Evolutionary conservation across 176 grass and related monocot species (phyloP), one percentile per base, ranked within the genome.

Genomic region (Bonia amplexicaulis): DNA sequence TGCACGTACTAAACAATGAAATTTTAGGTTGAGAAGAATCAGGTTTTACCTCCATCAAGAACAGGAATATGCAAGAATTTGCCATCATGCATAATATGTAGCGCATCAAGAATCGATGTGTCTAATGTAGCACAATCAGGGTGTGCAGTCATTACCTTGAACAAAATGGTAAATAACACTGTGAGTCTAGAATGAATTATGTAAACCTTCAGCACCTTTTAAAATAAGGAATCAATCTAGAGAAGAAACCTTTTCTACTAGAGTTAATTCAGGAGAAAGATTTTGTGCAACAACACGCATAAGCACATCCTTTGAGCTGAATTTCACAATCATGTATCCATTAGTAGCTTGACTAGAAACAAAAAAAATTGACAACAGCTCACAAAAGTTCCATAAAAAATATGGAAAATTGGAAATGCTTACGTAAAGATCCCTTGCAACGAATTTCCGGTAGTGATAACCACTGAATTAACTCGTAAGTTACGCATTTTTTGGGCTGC

Each of bases 51-150:
- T 96, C 89, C 89, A 91, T 92, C 93, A 67, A 90, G 39, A 71
- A 98, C 96, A 81, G 96, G 96, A 92, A 99, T 82, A 89, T 99
- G 93, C 80, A 95, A 94, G 82, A 96, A 99, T 80, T 96, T 99
- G 27, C 93, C 91, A 79, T 99, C 93, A 49, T 92, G 96, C 93
- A 99, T 89, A 68, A 90, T 94, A 71, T 99, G 96, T 29, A 99
- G 88, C 2, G 91, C 96, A 78, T 99, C 96, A 84, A 99, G 93
- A 92, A 99, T 96, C 76, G 96, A 82, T 5, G 88, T 96, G 73
- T 94, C 90, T 78, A 91, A 82, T 63, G 93, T 92, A 70, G 88
- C 96, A 86, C 58, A 92, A 42, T 99, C 91, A 0, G 96, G 96
- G 65, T 99, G 90, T 70, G 66, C 45, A 52, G 91, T 96, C 96